Conservation (phyloP, 148 eudicot species). For the Camellia granthamiana region DNA sequence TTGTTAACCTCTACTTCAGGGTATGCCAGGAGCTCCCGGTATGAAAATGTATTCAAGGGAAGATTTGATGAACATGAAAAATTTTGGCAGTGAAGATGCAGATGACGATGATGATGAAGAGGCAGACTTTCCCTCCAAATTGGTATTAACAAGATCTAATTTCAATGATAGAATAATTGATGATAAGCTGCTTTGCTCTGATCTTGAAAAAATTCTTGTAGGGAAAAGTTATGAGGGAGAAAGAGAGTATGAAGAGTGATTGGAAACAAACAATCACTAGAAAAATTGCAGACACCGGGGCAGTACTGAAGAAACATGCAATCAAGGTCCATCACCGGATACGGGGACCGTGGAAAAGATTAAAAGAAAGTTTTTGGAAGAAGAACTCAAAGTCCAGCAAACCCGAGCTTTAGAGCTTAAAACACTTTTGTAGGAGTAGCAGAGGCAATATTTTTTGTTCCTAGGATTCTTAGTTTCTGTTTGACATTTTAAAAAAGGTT, state of each 20-base stretch:
- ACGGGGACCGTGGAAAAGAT: slow-evolving; percentile 63
- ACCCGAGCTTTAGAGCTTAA: slow-evolving; percentile 39
- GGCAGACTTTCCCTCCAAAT: slow-evolving; percentile 53
- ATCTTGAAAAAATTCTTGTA: slow-evolving; percentile 27
- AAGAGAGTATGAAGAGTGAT: slow-evolving; percentile 40
- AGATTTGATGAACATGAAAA: slow-evolving; percentile 69
- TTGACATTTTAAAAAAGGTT: neutral
- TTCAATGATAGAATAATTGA: neutral
- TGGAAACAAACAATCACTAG: slow-evolving; percentile 65
- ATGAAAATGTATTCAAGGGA: slow-evolving; percentile 97
- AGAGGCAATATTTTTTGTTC: neutral
- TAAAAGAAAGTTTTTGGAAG: slow-evolving; percentile 36
- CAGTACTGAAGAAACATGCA: slow-evolving; percentile 48
- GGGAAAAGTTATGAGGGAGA: slow-evolving; percentile 66
- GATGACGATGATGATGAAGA: slow-evolving; percentile 73
- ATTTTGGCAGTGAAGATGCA: slow-evolving; percentile 54
- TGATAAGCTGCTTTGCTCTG: slow-evolving; percentile 10
- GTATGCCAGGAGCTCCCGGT: slow-evolving; percentile 96
- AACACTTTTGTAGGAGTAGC: neutral
- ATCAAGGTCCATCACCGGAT: slow-evolving; percentile 38
- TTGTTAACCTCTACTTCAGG: slow-evolving; percentile 37
- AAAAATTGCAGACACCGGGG: slow-evolving; percentile 42
- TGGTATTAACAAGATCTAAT: slow-evolving; percentile 41
- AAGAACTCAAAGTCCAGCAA: slow-evolving; percentile 47
- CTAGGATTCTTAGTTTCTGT: slow-evolving; percentile 1